Evolutionary conservation across 768 basidiomycete genomes (phyloP).

Genomic region (Mycena olivaceomarginata): DNA sequence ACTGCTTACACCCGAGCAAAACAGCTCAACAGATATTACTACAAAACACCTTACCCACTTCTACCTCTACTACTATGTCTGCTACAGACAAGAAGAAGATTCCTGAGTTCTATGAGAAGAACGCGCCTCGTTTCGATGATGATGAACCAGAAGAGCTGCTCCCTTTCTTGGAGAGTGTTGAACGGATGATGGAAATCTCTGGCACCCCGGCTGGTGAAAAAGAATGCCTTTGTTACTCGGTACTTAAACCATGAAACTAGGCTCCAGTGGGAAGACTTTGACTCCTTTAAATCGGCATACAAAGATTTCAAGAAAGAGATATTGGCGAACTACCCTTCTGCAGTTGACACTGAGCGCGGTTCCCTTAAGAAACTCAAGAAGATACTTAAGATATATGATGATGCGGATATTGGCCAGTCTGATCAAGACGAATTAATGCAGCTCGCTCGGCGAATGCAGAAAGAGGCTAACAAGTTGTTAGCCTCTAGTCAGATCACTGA

Average conservation of each 20-base stretch:
- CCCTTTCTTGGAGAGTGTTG: conserved; percentile 20
- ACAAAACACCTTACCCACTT: neutral
- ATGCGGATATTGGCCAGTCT: neutral
- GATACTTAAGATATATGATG: neutral
- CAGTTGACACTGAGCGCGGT: neutral
- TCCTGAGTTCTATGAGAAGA: conserved; percentile 22
- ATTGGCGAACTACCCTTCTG: conserved; percentile 13
- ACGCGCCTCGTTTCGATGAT: conserved; percentile 15
- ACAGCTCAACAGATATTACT: neutral
- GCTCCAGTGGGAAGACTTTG: conserved; percentile 4
- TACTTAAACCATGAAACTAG: neutral
- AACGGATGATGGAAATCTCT: conserved; percentile 14
- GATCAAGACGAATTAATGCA: conserved; percentile 2
- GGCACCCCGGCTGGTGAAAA: neutral
- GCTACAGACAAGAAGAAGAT: conserved; percentile 1
- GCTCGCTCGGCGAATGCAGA: neutral
- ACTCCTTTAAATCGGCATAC: neutral
- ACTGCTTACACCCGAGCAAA: neutral
- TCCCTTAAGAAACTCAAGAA: neutral
- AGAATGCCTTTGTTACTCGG: conserved; percentile 8
- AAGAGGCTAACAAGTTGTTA: neutral
- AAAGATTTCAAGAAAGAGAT: conserved; percentile 25
- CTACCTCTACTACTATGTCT: neutral
- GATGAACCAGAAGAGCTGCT: conserved; percentile 3
- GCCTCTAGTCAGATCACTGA: neutral